Conservation (phyloP, 306 rosid genomes). For the Spatholobus suberectus region DNA sequence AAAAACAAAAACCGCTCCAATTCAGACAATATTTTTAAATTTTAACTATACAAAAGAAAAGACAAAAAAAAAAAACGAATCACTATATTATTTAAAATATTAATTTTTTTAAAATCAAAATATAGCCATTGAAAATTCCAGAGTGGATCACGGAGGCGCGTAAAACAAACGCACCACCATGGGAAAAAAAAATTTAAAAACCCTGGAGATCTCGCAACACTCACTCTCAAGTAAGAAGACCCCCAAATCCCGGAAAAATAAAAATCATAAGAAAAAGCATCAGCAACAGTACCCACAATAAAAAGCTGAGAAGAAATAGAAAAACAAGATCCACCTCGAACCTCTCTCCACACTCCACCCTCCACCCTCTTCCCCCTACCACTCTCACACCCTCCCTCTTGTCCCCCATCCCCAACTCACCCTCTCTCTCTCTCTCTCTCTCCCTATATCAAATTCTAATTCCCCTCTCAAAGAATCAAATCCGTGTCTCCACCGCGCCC, state of each 20-base stretch:
- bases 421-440: too few species aligned
- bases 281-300: constrained; percentile 43
- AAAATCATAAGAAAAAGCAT: constrained; percentile 43
- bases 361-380: constrained; percentile 1
- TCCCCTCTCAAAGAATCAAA: not conserved
- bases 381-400: not conserved
- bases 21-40: not conserved
- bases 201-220: constrained; percentile 26
- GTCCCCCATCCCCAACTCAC: not conserved
- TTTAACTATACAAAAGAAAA: not conserved
- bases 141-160: not conserved
- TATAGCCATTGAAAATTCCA: not conserved
- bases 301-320: constrained; percentile 62
- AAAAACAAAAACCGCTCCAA: not conserved
- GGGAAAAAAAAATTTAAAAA: not conserved
- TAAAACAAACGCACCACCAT: not conserved
- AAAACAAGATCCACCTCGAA: constrained; percentile 99
- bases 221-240: constrained; percentile 51
- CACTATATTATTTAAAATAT: not conserved
- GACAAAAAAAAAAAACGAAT: not conserved
- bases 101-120: not conserved
- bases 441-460: too few species aligned
- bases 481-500: constrained; percentile 20
- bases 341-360: constrained; percentile 58
- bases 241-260: constrained; percentile 61